A percentile compares a stretch with the other conserved stretches of the same genome.
phyloP scores from a whole-genome alignment of 2,329 filamentous ascomycete genomes.

The Fusarium anthophilum region DNA sequence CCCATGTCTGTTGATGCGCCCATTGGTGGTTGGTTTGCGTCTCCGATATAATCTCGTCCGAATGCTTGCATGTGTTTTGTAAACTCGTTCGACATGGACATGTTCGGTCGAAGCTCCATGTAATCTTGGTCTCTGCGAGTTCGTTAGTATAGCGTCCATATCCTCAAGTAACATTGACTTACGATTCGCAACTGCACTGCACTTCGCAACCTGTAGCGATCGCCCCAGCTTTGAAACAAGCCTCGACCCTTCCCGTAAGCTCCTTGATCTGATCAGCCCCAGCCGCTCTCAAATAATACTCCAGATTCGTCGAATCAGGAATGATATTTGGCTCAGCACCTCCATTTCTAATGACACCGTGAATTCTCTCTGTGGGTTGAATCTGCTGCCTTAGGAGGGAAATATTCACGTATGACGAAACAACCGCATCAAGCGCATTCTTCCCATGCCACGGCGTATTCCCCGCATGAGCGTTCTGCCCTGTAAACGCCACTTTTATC shows the following conservation, averaged over 20 bases:
- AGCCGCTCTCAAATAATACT: constrained; percentile 43
- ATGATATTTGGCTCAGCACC: constrained; percentile 66
- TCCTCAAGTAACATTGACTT: background rate
- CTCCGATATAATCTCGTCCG: constrained; percentile 14
- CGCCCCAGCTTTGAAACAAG: constrained; percentile 53
- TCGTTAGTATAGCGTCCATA: background rate
- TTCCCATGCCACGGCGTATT: constrained; percentile 67
- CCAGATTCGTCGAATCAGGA: constrained; percentile 57
- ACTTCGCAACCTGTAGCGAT: constrained; percentile 58
- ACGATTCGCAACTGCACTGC: constrained; percentile 45
- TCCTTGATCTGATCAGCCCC: constrained; percentile 49
- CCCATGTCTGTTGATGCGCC: constrained; percentile 41
- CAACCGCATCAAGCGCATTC: constrained; percentile 67
- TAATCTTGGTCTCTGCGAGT: constrained; percentile 31
- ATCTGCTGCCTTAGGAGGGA: constrained; percentile 66
- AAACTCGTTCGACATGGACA: constrained; percentile 15
- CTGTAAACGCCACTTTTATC: constrained; percentile 62
- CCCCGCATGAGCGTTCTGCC: constrained; percentile 65
- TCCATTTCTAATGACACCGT: constrained; percentile 63
- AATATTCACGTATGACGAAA: constrained; percentile 59
- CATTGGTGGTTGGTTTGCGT: constrained; percentile 24
- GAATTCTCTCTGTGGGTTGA: constrained; percentile 58
- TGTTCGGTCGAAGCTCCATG: constrained; percentile 33
- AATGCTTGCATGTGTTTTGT: constrained; percentile 36
- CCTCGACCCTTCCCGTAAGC: constrained; percentile 46